phyloP scores from a whole-genome alignment of 1,284 basidiomycete species.

The Boletus sp. region DNA sequence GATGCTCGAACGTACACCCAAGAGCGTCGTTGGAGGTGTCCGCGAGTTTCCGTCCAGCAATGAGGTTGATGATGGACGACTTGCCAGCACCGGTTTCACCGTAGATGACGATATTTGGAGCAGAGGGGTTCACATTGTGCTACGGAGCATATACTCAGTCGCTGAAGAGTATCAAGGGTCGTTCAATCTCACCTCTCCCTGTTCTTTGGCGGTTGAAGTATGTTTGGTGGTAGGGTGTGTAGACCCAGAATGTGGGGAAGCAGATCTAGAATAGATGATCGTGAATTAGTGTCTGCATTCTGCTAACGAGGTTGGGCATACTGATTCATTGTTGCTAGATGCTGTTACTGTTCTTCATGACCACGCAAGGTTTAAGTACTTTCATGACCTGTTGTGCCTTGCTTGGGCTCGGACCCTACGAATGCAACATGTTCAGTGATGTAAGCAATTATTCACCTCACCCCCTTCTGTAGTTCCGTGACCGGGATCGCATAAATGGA shows the following conservation, averaged over 20 bases:
- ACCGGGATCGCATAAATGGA: not conserved
- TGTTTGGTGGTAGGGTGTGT: not conserved
- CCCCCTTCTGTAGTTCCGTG: not conserved
- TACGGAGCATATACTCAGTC: not conserved
- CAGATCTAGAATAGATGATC: not conserved
- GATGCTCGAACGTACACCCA: slow-evolving; percentile 2
- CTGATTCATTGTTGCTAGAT: too few species aligned
- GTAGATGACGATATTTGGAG: slow-evolving; percentile 6
- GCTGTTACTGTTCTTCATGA: too few species aligned
- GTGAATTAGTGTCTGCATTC: not conserved
- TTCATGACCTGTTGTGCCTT: not conserved
- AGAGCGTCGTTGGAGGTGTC: not conserved
- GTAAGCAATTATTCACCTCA: not conserved
- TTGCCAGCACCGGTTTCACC: slow-evolving; percentile 10
- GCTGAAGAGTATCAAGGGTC: not conserved
- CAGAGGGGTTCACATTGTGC: not conserved
- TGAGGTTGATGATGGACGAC: slow-evolving; percentile 11
- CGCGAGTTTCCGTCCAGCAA: slow-evolving; percentile 1
- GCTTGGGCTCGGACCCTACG: not conserved
- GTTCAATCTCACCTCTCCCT: not conserved
- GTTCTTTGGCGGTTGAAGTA: not conserved
- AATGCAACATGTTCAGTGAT: not conserved
- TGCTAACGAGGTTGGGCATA: too few species aligned
- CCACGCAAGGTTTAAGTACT: too few species aligned
- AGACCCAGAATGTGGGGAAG: not conserved